Evolutionary conservation across 2,329 filamentous ascomycete genomes (phyloP).

Genomic region (Sporothrix mexicana): DNA sequence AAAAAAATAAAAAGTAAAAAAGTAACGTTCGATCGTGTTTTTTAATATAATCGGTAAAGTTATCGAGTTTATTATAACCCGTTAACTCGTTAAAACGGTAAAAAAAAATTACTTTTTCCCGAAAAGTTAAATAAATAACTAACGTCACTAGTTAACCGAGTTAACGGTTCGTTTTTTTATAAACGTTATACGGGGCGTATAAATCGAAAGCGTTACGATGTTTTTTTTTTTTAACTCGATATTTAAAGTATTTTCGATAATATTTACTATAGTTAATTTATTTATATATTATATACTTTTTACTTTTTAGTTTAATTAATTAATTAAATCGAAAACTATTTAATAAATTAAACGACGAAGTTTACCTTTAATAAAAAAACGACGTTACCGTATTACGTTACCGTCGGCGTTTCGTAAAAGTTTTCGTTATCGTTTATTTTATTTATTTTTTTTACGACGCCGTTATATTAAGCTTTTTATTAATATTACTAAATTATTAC

Average conservation of each 20-base stretch:
- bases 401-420: too few relatives aligned
- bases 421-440: neutral
- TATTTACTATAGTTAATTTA: too few relatives aligned
- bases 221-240: neutral
- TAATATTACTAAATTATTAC: neutral
- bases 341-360: too few relatives aligned
- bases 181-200: too few relatives aligned
- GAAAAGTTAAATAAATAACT: neutral
- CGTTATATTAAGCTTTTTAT: neutral
- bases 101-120: neutral
- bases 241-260: neutral
- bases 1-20: neutral
- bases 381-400: too few relatives aligned
- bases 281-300: too few relatives aligned
- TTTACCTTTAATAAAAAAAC: too few relatives aligned
- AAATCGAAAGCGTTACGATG: neutral
- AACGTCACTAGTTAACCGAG: neutral
- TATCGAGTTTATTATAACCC: neutral
- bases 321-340: too few relatives aligned
- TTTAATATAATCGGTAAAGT: too few relatives aligned
- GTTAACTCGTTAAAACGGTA: neutral
- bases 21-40: neutral
- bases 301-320: too few relatives aligned
- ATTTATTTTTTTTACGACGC: neutral
- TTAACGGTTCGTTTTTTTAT: too few relatives aligned